Percentiles rank a stretch among this genome's conserved stretches.
Evolutionary conservation across 225 moss, liverwort and hornwort genomes (phyloP).

Genomic region (Lunularia cruciata): DNA sequence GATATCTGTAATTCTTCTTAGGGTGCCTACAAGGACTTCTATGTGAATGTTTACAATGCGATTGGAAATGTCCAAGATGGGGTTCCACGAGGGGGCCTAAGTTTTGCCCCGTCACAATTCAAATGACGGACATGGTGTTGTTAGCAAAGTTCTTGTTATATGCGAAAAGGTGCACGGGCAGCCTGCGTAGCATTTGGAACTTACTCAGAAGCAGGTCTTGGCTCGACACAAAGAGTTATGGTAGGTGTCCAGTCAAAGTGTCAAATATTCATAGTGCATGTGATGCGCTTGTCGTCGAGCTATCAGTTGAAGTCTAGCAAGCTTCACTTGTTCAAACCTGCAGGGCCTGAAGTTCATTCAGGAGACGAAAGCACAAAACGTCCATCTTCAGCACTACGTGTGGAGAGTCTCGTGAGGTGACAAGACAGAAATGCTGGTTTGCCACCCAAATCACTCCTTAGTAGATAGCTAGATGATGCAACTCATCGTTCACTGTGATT

Average conservation of each 20-base stretch:
- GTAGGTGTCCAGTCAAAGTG: neutral
- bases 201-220: neutral
- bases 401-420: too few species aligned
- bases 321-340: neutral
- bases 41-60: slow-evolving; percentile 1
- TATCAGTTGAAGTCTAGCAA: neutral
- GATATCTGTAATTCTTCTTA: slow-evolving; percentile 3
- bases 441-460: too few species aligned
- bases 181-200: neutral
- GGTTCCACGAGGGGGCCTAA: neutral
- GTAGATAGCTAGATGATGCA: too few species aligned
- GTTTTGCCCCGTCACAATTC: neutral
- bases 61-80: slow-evolving; percentile 5
- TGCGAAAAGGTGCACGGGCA: neutral
- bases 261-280: neutral
- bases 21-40: slow-evolving; percentile 4
- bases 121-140: neutral
- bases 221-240: neutral
- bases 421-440: too few species aligned
- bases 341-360: neutral
- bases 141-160: slow-evolving; percentile 9
- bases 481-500: too few species aligned
- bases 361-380: too few species aligned
- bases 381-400: too few species aligned
- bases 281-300: neutral